Evolutionary conservation across 176 grass and related monocot genomes (phyloP), one percentile per base, ranked within the genome.

Genomic region (Oryza longistaminata): DNA sequence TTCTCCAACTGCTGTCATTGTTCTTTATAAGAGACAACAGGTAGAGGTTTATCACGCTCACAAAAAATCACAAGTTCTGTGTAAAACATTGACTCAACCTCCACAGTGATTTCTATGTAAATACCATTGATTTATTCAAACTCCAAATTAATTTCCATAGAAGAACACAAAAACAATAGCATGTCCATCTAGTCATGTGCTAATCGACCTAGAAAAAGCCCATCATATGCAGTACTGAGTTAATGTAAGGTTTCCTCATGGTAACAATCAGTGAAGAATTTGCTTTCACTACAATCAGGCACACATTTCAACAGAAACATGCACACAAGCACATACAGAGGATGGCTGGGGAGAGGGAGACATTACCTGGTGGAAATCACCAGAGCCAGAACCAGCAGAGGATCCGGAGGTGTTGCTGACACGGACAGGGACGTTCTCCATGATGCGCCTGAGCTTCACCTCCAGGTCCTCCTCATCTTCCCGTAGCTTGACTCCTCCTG

Each of bases 351-450:
- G 40, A 26, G 39, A 11, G 11, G 26, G 6, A 43, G 61, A 19
- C 40, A 66, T 22, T 49, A 99, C 91, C 91, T 99, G 93, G 74
- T 99, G 96, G 86, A 99, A 99, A 83, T 99, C 96, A 21, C 93
- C 96, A 66, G 96, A 99, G 61, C 91, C 93, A 43, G 96, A 99
- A 3, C 93, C 93, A 50, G 96, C 93, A 9, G 96, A 99, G 40
- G 91, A 96, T 1, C 96, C 93, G 21, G 96, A 99, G 15, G 91
- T 99, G 77, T 99, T 99, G 82, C 81, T 96, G 43, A 99, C 96
- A 62, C 90, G 79, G 29, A 99, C 93, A 3, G 93, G 93, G 13
- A 99, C 90, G 19, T 95, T 76, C 83, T 96, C 93, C 86, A 99
- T 99, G 86, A 99, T 96, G 74, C 96, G 83, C 27, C 96, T 87